Evolutionary conservation across 768 basidiomycete genomes (phyloP), one percentile per base, ranked within the genome.

Genomic region (Boletus reticuloceps): DNA sequence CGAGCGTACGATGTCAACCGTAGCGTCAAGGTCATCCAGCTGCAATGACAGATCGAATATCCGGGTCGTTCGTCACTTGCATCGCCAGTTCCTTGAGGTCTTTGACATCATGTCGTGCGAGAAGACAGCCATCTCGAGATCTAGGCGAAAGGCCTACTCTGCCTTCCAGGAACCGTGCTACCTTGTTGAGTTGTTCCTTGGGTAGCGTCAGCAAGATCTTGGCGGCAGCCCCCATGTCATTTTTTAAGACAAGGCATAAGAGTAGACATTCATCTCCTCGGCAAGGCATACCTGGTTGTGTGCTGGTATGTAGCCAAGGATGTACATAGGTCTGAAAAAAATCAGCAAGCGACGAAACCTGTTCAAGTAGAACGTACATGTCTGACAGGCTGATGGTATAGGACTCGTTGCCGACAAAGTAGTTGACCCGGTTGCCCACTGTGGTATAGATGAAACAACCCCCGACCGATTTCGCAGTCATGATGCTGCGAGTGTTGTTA

Each of bases 391-490:
- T 91, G 69, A 99, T 89, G 49, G 90, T 94, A 69, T 97, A 94
- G 1, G 94, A 86, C 69, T 98, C 92, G 40, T 78, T 87, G n/a
- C 97, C 97, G 45, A 98, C 85, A 58, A 98, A 91, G 79, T 98
- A 98, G 73, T 86, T 93, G 47, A 99, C 79, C 19, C 94, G 81
- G 74, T 98, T 98, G 57, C 82, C 82, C 3, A 82, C 73, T 16
- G 88, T 98, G 48, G 94, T 98, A 75, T 97, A 98, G 66, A 98
- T 88, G 74, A 99, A 92, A 72, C 96, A 99, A 72, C 98, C 97
- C 50, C 96, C 97, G 40, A 98, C 84, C 96, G 97, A 99, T 76
- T 95, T 96, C 17, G 84, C 91, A 0, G 97, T 97, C 77, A 85
- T 90, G 50, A 98, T 85, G 52, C 92, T 96, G 53, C 19, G 44